Evolutionary conservation across 129 eudicot species (phyloP), one percentile per base, ranked within the genome.

Genomic region (Artemisia tridentata): DNA sequence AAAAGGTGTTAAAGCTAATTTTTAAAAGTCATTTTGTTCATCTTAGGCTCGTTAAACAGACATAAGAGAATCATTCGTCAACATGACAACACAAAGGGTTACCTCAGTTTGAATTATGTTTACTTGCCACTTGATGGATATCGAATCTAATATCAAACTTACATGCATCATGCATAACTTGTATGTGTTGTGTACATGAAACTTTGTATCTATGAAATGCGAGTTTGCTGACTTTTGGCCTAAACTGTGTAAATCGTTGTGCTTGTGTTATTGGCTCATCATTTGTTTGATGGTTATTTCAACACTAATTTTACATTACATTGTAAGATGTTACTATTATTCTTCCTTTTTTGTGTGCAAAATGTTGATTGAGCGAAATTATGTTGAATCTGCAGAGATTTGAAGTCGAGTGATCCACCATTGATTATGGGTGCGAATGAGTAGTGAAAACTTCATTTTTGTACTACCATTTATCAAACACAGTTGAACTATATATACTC

Each of bases 41-140:
- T 79, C 78, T 48, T 83, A 80, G 95, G 88, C 65, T 72, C 83
- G 67, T 86, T 52, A 85, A 88, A 75, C 76, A 77, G 80, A 63
- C 69, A 80, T 78, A 82, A 88, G 66, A 79, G 76, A 76, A 64
- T 79, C 76, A 31, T 58, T 18, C 57, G 71, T 27, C 73, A 63
- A 62, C 69, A 67, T 19, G 59, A 52, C 64, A 14, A 14, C 65
- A 20, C 75, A 65, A 80, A 45, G 69, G 46, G 5, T 61, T 74
- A 74, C 54, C n/a, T n/a, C n/a, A n/a, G n/a, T n/a, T n/a, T n/a
- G n/a, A n/a, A n/a, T n/a, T n/a, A n/a, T n/a, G n/a, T n/a, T 16
- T 43, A 45, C 17, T 58, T 71, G 48, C 38, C 46, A 45, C 14
- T n/a, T 57, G 20, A 72, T 72, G 68, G 48, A 47, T 60, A 19